phyloP scores from a whole-genome alignment of 1,284 basidiomycete species.

The Chalciporus sp. region DNA sequence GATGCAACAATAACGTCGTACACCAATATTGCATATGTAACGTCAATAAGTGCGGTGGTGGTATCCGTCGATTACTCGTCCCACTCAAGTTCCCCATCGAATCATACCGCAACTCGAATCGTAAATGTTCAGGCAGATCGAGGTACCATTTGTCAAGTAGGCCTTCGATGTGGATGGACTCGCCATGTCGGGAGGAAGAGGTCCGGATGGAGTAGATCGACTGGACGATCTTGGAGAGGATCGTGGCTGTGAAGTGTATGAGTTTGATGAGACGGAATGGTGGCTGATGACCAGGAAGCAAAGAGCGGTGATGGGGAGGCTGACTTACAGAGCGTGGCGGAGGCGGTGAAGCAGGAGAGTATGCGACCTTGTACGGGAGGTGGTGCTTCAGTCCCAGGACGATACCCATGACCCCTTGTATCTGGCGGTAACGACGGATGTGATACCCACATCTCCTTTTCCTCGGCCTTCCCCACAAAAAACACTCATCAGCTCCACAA shows the following conservation, averaged over 20 bases:
- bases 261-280: too few relatives aligned
- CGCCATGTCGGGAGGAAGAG: constrained; percentile 54
- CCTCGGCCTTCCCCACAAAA: constrained; percentile 50
- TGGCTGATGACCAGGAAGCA: not conserved
- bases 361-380: constrained; percentile 50
- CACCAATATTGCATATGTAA: constrained; percentile 90
- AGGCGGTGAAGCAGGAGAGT: constrained; percentile 78
- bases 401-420: constrained; percentile 31
- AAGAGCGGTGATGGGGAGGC: not conserved
- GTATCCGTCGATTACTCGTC: constrained; percentile 37
- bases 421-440: constrained; percentile 42
- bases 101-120: constrained; percentile 54
- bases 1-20: constrained; percentile 74
- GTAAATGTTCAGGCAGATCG: constrained; percentile 70
- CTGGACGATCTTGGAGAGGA: constrained; percentile 70
- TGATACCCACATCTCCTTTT: constrained; percentile 58
- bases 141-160: constrained; percentile 79
- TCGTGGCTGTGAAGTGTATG: constrained; percentile 48
- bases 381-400: constrained; percentile 18
- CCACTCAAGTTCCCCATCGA: constrained; percentile 24
- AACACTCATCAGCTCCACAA: not conserved
- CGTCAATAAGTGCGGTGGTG: constrained; percentile 68
- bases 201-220: constrained; percentile 74
- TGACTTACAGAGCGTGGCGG: constrained; percentile 67
- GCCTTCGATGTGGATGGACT: constrained; percentile 63